Evolutionary conservation across 495 filamentous ascomycete genomes (phyloP).

Genomic region (Penicillium daleae): DNA sequence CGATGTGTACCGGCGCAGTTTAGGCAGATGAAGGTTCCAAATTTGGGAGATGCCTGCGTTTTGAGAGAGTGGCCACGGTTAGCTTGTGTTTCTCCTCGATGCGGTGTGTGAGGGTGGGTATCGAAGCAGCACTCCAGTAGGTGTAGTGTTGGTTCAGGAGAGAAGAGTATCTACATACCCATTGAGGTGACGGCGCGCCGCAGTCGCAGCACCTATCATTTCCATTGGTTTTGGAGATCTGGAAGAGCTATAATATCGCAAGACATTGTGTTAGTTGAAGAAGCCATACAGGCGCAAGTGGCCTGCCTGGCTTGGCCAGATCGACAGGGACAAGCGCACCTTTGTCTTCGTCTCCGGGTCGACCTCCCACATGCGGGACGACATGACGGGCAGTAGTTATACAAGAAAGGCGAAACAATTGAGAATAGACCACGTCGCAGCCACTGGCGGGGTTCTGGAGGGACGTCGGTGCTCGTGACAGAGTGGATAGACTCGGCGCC

Average conservation of each 20-base stretch:
- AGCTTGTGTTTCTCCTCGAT: not conserved
- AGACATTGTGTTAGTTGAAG: conserved; percentile 17
- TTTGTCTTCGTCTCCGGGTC: conserved; percentile 94
- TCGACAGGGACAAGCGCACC: conserved; percentile 52
- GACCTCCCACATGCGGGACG: conserved; percentile 90
- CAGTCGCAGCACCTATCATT: conserved; percentile 95
- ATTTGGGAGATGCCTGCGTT: conserved; percentile 66
- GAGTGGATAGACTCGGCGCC: conserved; percentile 15
- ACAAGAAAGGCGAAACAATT: conserved; percentile 9
- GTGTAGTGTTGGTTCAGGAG: conserved; percentile 5
- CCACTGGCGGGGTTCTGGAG: not conserved
- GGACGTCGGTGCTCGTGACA: not conserved
- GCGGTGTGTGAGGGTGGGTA: not conserved
- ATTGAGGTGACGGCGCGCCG: conserved; percentile 92
- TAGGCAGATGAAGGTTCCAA: conserved; percentile 93
- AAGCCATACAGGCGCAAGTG: conserved; percentile 8
- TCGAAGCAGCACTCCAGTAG: not conserved
- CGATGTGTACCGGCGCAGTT: conserved; percentile 94
- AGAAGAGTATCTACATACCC: conserved; percentile 50
- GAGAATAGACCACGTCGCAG: conserved; percentile 2
- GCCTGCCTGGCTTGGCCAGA: not conserved
- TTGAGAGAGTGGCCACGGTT: conserved; percentile 7
- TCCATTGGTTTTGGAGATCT: conserved; percentile 82
- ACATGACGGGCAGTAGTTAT: conserved; percentile 39
- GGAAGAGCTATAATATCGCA: conserved; percentile 63